phyloP scores from a whole-genome alignment of 2,329 filamentous ascomycete species.

The Endothia cerciana region DNA sequence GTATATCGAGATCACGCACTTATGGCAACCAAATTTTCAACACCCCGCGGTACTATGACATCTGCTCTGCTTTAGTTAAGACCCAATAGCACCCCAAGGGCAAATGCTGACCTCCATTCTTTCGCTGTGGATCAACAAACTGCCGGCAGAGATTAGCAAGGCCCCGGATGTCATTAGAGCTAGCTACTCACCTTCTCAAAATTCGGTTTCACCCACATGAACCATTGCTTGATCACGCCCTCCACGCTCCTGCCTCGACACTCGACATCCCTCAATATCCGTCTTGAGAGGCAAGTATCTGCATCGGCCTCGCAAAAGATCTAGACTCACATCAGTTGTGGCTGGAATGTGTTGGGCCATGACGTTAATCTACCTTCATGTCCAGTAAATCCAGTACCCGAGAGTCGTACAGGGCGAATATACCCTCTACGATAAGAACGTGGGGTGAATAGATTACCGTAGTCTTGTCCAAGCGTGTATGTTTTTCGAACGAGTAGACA shows the following conservation, averaged over 20 bases:
- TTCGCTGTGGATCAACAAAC: conserved; percentile 89
- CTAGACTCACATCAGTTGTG: conserved; percentile 41
- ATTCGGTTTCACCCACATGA: conserved; percentile 93
- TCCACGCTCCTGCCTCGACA: conserved; percentile 90
- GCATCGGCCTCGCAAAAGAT: conserved; percentile 97
- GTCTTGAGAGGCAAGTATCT: conserved; percentile 87
- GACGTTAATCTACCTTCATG: conserved; percentile 66
- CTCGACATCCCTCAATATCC: conserved; percentile 85
- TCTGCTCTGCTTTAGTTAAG: conserved; percentile 52
- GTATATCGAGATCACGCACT: conserved; percentile 47
- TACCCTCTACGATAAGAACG: conserved; percentile 93
- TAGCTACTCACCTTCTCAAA: conserved; percentile 68
- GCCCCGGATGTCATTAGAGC: background rate
- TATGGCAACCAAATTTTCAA: conserved; percentile 94
- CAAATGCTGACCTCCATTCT: conserved; percentile 68
- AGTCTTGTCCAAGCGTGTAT: conserved; percentile 77
- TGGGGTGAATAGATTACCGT: conserved; percentile 95
- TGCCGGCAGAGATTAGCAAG: conserved; percentile 37
- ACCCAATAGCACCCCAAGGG: background rate
- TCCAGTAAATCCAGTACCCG: conserved; percentile 86
- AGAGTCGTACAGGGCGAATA: conserved; percentile 89
- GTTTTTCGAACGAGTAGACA: conserved; percentile 92
- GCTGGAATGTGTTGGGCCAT: background rate
- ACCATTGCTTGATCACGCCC: conserved; percentile 98
- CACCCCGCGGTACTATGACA: conserved; percentile 91